Percentiles rank a stretch among this genome's conserved stretches.
Evolutionary conservation across 345 rosid genomes (phyloP).

Genomic region (Camelina neglecta): DNA sequence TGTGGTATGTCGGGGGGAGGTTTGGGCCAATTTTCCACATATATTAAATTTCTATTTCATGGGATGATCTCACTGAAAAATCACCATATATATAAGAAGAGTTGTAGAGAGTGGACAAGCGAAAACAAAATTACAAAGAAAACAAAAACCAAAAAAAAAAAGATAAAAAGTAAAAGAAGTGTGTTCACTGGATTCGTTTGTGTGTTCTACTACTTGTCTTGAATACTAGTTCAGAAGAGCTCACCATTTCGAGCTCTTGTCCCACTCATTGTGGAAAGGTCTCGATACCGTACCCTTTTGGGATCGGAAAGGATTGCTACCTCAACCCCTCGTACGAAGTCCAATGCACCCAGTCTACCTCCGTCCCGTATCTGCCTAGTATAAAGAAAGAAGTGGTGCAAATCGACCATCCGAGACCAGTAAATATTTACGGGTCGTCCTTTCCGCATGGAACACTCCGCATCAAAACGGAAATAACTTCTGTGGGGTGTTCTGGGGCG

Average conservation of each 20-base stretch:
- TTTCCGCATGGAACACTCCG: neutral
- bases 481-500: neutral
- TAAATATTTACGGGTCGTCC: neutral
- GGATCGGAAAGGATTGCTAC: constrained; percentile 19
- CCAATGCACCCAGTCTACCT: constrained; percentile 15
- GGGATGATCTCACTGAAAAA: too few relatives aligned
- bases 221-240: neutral
- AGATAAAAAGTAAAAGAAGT: neutral
- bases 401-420: constrained; percentile 6
- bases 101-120: too few relatives aligned
- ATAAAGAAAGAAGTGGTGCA: neutral
- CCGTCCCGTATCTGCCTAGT: neutral
- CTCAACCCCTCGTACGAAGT: neutral
- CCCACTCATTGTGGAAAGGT: neutral
- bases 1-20: too few relatives aligned
- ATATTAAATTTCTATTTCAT: too few relatives aligned
- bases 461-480: neutral
- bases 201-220: neutral
- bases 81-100: too few relatives aligned
- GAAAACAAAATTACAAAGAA: too few relatives aligned
- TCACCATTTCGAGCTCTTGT: neutral
- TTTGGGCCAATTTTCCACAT: too few relatives aligned
- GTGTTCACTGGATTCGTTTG: neutral
- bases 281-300: neutral
- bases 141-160: too few relatives aligned